Evolutionary conservation across 805 yeast genomes (phyloP).

Genomic region (Candida sithepensis): DNA sequence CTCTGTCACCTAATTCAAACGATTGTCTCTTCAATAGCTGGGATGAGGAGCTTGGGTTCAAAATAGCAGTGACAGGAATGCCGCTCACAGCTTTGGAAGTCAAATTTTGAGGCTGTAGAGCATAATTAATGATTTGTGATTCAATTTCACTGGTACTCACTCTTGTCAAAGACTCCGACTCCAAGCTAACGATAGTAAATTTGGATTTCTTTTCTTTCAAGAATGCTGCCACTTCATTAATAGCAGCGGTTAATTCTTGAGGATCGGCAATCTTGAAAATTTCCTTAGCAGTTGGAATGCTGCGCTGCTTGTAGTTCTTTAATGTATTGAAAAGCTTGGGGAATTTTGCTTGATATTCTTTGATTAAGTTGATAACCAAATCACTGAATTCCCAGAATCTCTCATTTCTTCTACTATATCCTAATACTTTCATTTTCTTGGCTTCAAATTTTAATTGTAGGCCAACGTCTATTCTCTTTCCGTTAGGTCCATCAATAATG

Average conservation of each 20-base stretch:
- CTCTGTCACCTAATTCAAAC: conserved; percentile 86
- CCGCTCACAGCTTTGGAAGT: conserved; percentile 62
- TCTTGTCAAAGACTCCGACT: conserved; percentile 72
- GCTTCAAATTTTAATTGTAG: conserved; percentile 80
- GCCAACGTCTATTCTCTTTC: conserved; percentile 66
- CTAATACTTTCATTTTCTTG: conserved; percentile 77
- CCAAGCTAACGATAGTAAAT: conserved; percentile 65
- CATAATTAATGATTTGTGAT: conserved; percentile 44
- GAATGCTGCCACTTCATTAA: conserved; percentile 35
- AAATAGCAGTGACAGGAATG: conserved; percentile 79
- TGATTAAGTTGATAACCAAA: conserved; percentile 63
- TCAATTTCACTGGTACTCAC: conserved; percentile 68
- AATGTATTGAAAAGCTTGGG: conserved; percentile 50
- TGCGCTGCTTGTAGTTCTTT: conserved; percentile 19
- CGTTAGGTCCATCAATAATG: conserved; percentile 51
- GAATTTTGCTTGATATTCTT: conserved; percentile 58
- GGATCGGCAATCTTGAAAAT: conserved; percentile 37
- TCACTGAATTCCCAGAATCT: conserved; percentile 82
- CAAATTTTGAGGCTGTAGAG: conserved; percentile 40
- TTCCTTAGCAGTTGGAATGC: conserved; percentile 37
- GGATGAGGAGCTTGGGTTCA: conserved; percentile 71
- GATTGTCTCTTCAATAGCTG: conserved; percentile 69
- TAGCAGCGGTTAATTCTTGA: conserved; percentile 40
- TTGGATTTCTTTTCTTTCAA: conserved; percentile 44
- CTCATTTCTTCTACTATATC: conserved; percentile 66